Base-by-base conservation (phyloP, 371 early-diverging fungal species). In the Nematocida minor region DNA sequence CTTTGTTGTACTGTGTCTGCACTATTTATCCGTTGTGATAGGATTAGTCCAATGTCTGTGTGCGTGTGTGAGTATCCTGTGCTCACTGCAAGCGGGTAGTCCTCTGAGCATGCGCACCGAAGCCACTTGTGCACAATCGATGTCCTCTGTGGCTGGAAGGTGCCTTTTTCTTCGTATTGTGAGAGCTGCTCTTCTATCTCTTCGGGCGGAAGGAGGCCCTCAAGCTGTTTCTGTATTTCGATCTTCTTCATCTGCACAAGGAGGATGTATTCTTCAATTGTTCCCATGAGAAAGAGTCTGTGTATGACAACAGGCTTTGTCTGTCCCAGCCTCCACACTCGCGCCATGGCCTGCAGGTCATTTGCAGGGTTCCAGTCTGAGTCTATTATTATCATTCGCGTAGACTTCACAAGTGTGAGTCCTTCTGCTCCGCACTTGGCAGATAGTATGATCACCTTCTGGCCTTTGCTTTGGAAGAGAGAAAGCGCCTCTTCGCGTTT, bases 281-380 rank as follows among this genome's bases (percentile, higher is more conserved):
- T 74, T 40, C 77, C 77, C 77, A 74, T 74, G 7, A 74, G 54
- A 55, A 74, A 74, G 27, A 74, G 60, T 41, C 77, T n/a, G 31
- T 74, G 77, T 7, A 74, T 74, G 2, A 41, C 34, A 9, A 74
- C 77, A 9, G 77, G 77, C 47, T 2, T n/a, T 20, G 89, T 92
- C 85, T 95, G 94, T 16, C 94, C 96, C 67, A 93, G 92, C 81
- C 94, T 89, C 85, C 93, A 93, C 64, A 90, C 90, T 67, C 94
- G 88, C 16, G 90, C 91, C 81, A 92, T 90, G 0, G 94, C 96
- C 85, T 95, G 94, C 67, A 93, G 81, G 84, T 95, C 95, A 82
- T 91, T 92, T 82, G 93, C 93, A 22, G 94, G 94, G 83, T 94
- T 95, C 93, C 93, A 94, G 81, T 95, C 94, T 66, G 91, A 90